phyloP scores from a whole-genome alignment of 352 stramenopile species.

The Pythium aquatile region DNA sequence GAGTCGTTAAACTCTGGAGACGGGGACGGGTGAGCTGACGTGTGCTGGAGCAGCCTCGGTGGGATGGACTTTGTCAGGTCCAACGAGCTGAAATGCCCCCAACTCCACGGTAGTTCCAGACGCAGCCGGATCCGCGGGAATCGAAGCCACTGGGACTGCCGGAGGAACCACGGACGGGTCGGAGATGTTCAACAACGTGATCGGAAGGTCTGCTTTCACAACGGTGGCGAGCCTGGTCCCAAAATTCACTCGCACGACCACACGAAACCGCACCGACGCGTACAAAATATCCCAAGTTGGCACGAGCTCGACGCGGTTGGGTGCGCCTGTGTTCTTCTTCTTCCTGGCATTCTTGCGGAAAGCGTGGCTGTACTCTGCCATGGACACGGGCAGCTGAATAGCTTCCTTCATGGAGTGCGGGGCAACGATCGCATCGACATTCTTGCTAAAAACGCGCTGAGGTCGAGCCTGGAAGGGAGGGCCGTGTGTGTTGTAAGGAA shows the following conservation, averaged over 20 bases:
- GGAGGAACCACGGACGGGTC: too few species aligned
- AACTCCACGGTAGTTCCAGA: neutral
- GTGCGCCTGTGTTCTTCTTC: neutral
- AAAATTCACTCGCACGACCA: neutral
- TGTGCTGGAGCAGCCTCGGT: too few species aligned
- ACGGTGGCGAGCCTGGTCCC: neutral
- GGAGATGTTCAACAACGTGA: neutral
- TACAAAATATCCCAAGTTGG: neutral
- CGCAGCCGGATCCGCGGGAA: neutral
- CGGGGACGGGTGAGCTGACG: too few species aligned
- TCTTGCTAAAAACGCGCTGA: neutral
- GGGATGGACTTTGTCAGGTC: too few species aligned
- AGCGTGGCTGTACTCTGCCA: neutral
- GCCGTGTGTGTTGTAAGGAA: neutral
- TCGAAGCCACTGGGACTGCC: neutral
- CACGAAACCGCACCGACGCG: neutral
- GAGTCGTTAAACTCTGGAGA: too few species aligned
- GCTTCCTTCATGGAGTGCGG: neutral
- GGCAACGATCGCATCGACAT: neutral
- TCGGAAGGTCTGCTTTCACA: neutral
- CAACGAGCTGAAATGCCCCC: too few species aligned
- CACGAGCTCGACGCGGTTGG: neutral
- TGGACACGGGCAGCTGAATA: neutral
- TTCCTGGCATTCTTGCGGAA: neutral
- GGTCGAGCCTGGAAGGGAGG: neutral